These are phyloP conservation scores for Phytophthora nicotianae DNA, from an alignment of 352 stramenopile species.

Conservation along the genomic window DNA sequence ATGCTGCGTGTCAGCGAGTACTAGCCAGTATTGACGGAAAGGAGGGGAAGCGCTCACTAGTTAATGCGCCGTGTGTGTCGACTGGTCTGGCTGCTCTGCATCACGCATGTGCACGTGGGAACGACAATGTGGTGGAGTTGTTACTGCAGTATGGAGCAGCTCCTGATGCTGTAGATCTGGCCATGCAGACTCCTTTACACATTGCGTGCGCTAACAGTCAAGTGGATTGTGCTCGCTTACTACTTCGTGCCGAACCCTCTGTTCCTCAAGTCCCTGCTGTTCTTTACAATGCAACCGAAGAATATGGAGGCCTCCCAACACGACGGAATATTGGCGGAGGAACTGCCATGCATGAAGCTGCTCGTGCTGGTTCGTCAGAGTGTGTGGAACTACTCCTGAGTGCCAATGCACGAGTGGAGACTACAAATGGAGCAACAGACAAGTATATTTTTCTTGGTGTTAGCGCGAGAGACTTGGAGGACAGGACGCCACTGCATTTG, in stretches of 20 bases:
- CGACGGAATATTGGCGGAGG: constrained; percentile 48
- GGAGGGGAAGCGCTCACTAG: constrained; percentile 9
- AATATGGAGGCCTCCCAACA: constrained; percentile 24
- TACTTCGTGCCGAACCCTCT: constrained; percentile 52
- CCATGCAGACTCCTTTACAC: constrained; percentile 60
- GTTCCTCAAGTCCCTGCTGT: constrained; percentile 15
- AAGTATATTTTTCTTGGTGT: constrained; percentile 68
- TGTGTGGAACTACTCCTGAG: constrained; percentile 68
- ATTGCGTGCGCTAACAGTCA: constrained; percentile 56
- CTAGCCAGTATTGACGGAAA: constrained; percentile 26
- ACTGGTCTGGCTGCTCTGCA: constrained; percentile 52
- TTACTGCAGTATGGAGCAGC: constrained; percentile 48
- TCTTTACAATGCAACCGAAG: constrained; percentile 30
- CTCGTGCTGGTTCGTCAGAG: constrained; percentile 46
- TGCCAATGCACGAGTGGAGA: constrained; percentile 51
- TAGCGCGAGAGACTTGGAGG: constrained; percentile 47
- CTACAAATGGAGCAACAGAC: not conserved
- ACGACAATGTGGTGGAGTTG: constrained; percentile 52
- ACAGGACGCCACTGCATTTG: constrained; percentile 62
- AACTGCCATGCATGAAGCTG: constrained; percentile 62
- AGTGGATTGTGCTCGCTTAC: constrained; percentile 49
- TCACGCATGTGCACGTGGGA: constrained; percentile 50
- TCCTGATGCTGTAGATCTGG: constrained; percentile 43
- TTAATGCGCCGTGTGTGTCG: constrained; percentile 2
- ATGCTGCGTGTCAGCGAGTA: constrained; percentile 45